These are phyloP conservation scores for Globisporangium nagaii DNA, from an alignment of 352 stramenopile genomes.

Conservation along the genomic window DNA sequence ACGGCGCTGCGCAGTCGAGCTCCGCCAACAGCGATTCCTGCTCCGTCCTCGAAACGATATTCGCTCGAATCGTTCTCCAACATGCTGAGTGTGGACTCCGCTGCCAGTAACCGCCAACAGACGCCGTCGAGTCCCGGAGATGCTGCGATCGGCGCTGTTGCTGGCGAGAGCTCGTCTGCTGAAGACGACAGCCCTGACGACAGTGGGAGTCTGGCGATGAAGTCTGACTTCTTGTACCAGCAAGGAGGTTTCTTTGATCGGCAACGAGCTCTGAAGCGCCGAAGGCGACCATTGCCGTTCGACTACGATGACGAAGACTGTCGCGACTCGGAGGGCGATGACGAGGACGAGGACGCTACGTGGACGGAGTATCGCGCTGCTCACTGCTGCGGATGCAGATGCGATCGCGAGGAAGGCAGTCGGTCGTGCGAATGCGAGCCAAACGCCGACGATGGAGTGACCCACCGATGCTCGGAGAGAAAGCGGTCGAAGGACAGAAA, in stretches of 20 bases:
- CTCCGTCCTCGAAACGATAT: slow-evolving; percentile 40
- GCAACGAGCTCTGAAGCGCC: slow-evolving; percentile 53
- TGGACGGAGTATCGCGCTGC: slow-evolving; percentile 3
- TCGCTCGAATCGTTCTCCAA: slow-evolving; percentile 54
- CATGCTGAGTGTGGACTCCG: slow-evolving; percentile 30
- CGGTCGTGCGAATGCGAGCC: slow-evolving; percentile 3
- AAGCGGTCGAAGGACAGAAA: not conserved
- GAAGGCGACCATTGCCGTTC: slow-evolving; percentile 50
- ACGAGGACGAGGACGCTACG: slow-evolving; percentile 15
- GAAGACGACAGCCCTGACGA: slow-evolving; percentile 18
- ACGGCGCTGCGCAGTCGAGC: slow-evolving; percentile 1
- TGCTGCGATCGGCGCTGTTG: slow-evolving; percentile 3
- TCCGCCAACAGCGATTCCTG: slow-evolving; percentile 7
- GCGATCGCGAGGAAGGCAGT: slow-evolving; percentile 10
- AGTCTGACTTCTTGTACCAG: slow-evolving; percentile 72
- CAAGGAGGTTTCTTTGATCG: slow-evolving; percentile 81
- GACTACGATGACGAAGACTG: slow-evolving; percentile 31
- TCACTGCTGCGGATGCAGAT: slow-evolving; percentile 41
- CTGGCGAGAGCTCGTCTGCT: slow-evolving; percentile 13
- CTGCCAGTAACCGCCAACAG: slow-evolving; percentile 4
- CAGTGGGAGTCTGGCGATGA: slow-evolving; percentile 15
- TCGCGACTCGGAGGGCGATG: slow-evolving; percentile 5
- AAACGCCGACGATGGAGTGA: not conserved
- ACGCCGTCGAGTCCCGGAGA: slow-evolving; percentile 6
- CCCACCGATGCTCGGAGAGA: not conserved